phyloP scores from a whole-genome alignment of 306 rosid genomes.

The Rosa lucieae region DNA sequence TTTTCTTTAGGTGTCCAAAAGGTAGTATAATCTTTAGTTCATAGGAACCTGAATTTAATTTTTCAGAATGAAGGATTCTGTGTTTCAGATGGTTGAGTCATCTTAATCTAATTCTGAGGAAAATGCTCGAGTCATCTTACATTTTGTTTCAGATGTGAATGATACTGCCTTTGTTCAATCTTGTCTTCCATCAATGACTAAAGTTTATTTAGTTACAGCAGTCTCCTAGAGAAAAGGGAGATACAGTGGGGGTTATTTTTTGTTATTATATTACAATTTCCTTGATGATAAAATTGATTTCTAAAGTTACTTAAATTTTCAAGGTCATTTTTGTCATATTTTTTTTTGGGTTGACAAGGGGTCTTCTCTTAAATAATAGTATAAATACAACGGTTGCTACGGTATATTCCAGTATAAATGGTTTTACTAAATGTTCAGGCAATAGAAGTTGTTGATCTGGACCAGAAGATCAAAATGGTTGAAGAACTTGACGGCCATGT shows the following conservation, averaged over 20 bases:
- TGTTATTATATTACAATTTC: neutral
- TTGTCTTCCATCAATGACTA: neutral
- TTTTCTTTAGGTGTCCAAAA: neutral
- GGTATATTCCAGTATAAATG: neutral
- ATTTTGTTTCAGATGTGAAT: neutral
- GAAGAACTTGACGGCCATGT: constrained; percentile 84
- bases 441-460: constrained; percentile 95
- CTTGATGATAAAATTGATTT: neutral
- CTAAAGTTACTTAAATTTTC: neutral
- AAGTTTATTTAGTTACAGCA: neutral
- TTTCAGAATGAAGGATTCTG: neutral
- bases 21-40: neutral
- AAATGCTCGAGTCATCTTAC: neutral
- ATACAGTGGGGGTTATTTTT: neutral
- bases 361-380: neutral
- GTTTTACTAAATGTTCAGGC: constrained; percentile 47
- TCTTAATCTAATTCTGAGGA: neutral
- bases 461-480: constrained; percentile 89
- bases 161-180: neutral
- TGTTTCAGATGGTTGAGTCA: too few relatives aligned
- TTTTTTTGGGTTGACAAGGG: neutral
- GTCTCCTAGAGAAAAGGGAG: neutral
- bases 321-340: neutral
- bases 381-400: neutral
- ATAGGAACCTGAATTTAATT: neutral